Evolutionary conservation across 2,329 filamentous ascomycete genomes (phyloP).

Genomic region (Exserohilum turcica): DNA sequence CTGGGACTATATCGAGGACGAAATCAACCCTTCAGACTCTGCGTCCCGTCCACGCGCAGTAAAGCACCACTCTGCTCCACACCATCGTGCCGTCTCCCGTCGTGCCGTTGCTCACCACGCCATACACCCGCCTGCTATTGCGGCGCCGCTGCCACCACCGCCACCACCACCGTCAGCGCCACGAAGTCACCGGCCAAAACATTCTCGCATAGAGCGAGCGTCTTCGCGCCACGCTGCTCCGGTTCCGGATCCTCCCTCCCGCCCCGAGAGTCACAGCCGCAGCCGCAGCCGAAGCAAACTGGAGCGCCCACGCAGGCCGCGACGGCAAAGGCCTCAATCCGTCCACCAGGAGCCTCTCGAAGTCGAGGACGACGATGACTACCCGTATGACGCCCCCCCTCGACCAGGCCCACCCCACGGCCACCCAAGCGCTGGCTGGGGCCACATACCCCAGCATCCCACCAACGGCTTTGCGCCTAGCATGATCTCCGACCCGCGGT

Average conservation of each 20-base stretch:
- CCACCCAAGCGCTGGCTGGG: constrained; percentile 46
- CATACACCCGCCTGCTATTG: constrained; percentile 34
- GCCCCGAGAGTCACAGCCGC: constrained; percentile 41
- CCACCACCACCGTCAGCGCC: constrained; percentile 9
- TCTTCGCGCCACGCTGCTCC: constrained; percentile 46
- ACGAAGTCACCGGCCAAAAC: constrained; percentile 47
- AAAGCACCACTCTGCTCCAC: constrained; percentile 28
- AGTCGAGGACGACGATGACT: constrained; percentile 54
- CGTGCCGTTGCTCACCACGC: constrained; percentile 36
- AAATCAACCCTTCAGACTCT: constrained; percentile 57
- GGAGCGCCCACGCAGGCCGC: constrained; percentile 36
- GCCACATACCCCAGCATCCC: constrained; percentile 41
- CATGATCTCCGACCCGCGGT: constrained; percentile 45
- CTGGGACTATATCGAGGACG: constrained; percentile 43
- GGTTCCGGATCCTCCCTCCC: constrained; percentile 40
- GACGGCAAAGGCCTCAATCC: constrained; percentile 43
- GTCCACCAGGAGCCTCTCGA: constrained; percentile 51
- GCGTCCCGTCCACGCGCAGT: constrained; percentile 49
- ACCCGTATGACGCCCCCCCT: constrained; percentile 45
- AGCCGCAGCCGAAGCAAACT: constrained; percentile 41
- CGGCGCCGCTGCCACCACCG: constrained; percentile 30
- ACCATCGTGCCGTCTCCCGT: constrained; percentile 31
- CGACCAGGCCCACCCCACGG: constrained; percentile 38
- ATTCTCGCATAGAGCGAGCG: constrained; percentile 43
- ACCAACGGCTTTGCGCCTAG: constrained; percentile 48